Evolutionary conservation across 192 early-diverging fungal species (phyloP).

Genomic region (Kappamyces sp.): DNA sequence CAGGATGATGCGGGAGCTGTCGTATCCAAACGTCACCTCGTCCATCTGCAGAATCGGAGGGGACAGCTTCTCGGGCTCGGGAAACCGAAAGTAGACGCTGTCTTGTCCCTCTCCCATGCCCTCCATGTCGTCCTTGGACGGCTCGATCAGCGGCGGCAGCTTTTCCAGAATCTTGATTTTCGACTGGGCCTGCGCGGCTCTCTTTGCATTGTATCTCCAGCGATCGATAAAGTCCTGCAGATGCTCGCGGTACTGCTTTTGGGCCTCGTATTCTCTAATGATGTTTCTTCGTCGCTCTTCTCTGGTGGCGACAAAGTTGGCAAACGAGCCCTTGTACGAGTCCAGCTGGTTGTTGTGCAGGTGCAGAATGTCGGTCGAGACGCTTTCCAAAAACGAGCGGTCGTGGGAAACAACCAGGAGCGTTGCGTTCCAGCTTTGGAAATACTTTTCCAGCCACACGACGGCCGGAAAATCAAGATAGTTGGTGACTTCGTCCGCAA

Average conservation of each 20-base stretch:
- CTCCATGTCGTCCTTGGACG: conserved; percentile 60
- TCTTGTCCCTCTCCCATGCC: conserved; percentile 60
- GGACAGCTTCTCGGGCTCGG: conserved; percentile 86
- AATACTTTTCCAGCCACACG: conserved; percentile 94
- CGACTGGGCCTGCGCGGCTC: conserved; percentile 90
- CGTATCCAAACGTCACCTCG: conserved; percentile 86
- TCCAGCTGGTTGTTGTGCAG: conserved; percentile 90
- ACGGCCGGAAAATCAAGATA: conserved; percentile 85
- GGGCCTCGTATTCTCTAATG: conserved; percentile 92
- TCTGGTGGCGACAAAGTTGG: conserved; percentile 80
- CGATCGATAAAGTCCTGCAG: conserved; percentile 97
- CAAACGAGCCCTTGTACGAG: conserved; percentile 94
- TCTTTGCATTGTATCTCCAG: conserved; percentile 98
- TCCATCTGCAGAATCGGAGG: conserved; percentile 96
- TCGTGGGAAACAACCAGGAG: conserved; percentile 98
- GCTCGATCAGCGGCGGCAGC: conserved; percentile 82
- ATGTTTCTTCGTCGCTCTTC: conserved; percentile 88
- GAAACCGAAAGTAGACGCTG: conserved; percentile 78
- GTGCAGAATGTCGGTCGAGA: conserved; percentile 95
- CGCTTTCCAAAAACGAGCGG: conserved; percentile 91
- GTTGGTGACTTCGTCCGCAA: conserved; percentile 76
- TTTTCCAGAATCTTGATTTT: conserved; percentile 99
- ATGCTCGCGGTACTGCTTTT: conserved; percentile 88
- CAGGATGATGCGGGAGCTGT: conserved; percentile 72
- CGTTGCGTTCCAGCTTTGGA: conserved; percentile 86